Evolutionary conservation across 2,329 filamentous ascomycete species (phyloP), one percentile per base, ranked within the genome.

Genomic region (Calonectria fujianensis): DNA sequence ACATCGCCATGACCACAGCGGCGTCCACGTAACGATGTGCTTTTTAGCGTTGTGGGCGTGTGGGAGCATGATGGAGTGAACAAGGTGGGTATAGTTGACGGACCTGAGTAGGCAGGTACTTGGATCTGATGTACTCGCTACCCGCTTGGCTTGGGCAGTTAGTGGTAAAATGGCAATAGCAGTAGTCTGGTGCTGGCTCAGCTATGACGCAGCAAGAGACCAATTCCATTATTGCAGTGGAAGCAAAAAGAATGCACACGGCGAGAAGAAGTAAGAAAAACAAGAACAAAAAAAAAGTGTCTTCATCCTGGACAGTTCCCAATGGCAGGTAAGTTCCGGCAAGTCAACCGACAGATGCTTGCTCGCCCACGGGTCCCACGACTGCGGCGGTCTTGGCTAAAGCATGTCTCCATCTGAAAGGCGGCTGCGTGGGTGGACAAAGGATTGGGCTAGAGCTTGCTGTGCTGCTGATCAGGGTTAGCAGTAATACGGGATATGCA

Each of bases 21-120:
- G 39, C 59, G 69, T 57, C 66, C 51, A 54, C 48, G 69, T 65
- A 65, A 50, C 27, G 24, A 61, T n/a, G 57, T 70, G 50, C 50
- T 29, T 39, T 41, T 50, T 70, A 57, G 66, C 31, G 66, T 27
- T 24, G 66, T 57, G 35, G 51, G 66, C 18, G 52, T 67, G 64
- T 67, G 41, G 39, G 45, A 37, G 35, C 18, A 27, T 39, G 35
- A 61, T 61, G 57, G 57, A 61, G 35, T 35, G 57, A 61, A 29
- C 35, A 61, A 69, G 39, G 66, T 69, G 51, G 66, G 39, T 69
- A 57, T 69, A 59, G 57, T 39, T 75, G 77, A 69, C 74, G 77
- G 57, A 72, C 74, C 70, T 79, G 57, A 66, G 64, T 76, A 61
- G 57, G 57, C 57, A 61, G 57, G 57, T 61, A 61, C 57, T 37